Evolutionary conservation across 345 rosid genomes (phyloP), one percentile per base, ranked within the genome.

Genomic region (Limnanthes douglasii): DNA sequence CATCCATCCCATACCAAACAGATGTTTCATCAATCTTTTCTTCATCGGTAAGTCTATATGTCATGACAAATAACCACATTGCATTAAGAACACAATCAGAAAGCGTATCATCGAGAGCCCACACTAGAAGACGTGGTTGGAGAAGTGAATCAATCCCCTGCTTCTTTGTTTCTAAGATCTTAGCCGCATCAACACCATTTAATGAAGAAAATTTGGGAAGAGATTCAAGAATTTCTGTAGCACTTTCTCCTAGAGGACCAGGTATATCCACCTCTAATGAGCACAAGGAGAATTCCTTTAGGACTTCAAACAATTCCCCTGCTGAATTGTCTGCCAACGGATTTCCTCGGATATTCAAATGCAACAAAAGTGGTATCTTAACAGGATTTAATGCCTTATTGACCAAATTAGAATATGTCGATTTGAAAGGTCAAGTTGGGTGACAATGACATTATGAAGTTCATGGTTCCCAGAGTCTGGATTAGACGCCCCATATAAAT

Each of bases 1-100:
- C 97, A 59, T 88, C 97, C 97, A 78, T 82, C 45, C 71, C 90
- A 73, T 64, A 83, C 98, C 95, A 83, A 6, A 80, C 70, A 34
- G 93, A 69, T 25, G 81, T 83, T 66, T 88, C 95, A 45, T 88
- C 98, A 35, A 84, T 66, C 65, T 88, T 88, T 58, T 79, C 92
- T 65, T 88, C 98, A 45, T 83, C 59, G 3, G 95, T 95, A 36
- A 88, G 94, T 56, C 95, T 77, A 63, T 88, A 84, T 21, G 67
- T 73, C 86, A 88, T 73, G 21, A 74, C 19, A 59, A 79, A 79
- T 45, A 68, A 72, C 92, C 95, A 84, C 95, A 88, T 72, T 15
- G 82, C 95, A 56, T 48, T 62, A 47, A 84, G 57, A 50, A 88
- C 72, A 41, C 82, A 76, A 44, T 79, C 86, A n/a, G 47, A 51